phyloP scores from a whole-genome alignment of 1,139 yeast genomes.

The Magnusiomyces tetraspermus region DNA sequence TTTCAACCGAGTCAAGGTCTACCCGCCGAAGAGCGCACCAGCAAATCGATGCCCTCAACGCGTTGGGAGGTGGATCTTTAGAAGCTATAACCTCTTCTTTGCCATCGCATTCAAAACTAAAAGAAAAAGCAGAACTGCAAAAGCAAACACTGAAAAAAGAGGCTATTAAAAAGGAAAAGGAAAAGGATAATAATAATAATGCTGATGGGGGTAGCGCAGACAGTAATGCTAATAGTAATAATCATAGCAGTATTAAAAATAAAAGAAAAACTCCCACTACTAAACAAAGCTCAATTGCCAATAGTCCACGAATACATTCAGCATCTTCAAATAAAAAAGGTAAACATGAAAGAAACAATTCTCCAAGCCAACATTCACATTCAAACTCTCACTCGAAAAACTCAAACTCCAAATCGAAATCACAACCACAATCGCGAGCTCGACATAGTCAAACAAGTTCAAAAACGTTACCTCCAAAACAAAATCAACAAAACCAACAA shows the following conservation, averaged over 20 bases:
- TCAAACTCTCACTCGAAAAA: too few relatives aligned
- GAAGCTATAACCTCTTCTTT: neutral
- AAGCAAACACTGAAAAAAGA: too few relatives aligned
- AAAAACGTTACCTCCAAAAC: too few relatives aligned
- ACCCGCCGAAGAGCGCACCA: constrained; percentile 26
- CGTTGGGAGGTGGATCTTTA: neutral
- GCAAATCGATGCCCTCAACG: constrained; percentile 16
- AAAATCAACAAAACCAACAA: too few relatives aligned
- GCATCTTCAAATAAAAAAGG: too few relatives aligned
- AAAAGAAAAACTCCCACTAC: neutral
- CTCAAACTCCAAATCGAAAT: too few relatives aligned
- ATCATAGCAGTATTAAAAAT: neutral
- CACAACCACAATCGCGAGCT: too few relatives aligned
- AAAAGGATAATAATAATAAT: neutral
- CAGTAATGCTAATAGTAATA: neutral
- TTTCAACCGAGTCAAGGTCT: constrained; percentile 22
- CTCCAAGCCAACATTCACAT: too few relatives aligned
- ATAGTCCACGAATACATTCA: neutral
- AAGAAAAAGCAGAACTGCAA: neutral
- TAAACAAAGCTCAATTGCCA: neutral
- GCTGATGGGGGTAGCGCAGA: neutral
- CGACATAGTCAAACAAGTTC: too few relatives aligned
- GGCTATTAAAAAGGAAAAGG: neutral
- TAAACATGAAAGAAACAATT: too few relatives aligned
- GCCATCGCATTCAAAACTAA: neutral